Evolutionary conservation across 495 filamentous ascomycete genomes (phyloP), one percentile per base, ranked within the genome.

Genomic region (Neurospora sublineolata): DNA sequence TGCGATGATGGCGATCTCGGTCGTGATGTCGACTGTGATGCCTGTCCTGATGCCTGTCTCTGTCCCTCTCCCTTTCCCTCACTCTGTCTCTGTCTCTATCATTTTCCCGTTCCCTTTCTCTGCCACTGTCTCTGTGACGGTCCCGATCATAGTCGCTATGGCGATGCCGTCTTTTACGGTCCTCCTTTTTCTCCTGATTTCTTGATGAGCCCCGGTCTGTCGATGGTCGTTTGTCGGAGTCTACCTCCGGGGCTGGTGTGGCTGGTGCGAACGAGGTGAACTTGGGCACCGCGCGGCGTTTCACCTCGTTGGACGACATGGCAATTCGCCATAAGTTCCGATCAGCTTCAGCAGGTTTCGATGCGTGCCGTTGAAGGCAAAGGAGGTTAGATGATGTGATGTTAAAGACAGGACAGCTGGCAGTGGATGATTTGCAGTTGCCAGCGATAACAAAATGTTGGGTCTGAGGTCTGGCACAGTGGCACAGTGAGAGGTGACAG

Each of bases 231-330:
- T 60, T 30, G 5, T 20, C 27, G 2, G 69, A 12, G 36, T 71
- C 69, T 4, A 20, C 69, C 36, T 46, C 46, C 16, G 69, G 37
- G 41, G 71, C 71, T 37, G 70, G 64, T 37, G 52, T 39, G 16
- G 77, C 68, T 58, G 87, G 84, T 73, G 86, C 89, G 84, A 92
- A 93, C 72, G 90, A 92, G 58, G 83, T 83, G 73, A 93, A 93
- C 58, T 87, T 91, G 38, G 90, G 90, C 70, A 90, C 81, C 23
- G 82, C 70, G 37, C 76, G 79, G 27, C 69, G 77, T 71, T 79
- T 79, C 38, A 75, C 70, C 39, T 79, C 76, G 70, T 77, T 77
- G 40, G 75, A 77, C 67, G 79, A 71, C 80, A 81, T 82, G 52
- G 30, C 27, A 4, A 36, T 64, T 30, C 3, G 12, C 52, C 52